phyloP scores from a whole-genome alignment of 306 rosid genomes.

The Phaseolus lunatus region DNA sequence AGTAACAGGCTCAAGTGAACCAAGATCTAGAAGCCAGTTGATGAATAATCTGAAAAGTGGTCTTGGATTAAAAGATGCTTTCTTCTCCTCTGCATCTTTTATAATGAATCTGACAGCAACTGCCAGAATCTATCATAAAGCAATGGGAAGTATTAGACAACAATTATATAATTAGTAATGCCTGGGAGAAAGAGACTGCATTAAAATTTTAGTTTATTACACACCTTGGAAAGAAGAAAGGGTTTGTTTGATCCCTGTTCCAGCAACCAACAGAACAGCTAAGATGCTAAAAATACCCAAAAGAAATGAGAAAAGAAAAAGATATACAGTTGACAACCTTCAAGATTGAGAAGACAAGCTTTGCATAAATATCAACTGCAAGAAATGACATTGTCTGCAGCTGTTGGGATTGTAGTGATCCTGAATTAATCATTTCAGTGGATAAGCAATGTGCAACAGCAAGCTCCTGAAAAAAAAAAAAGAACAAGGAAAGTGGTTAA shows the following conservation, averaged over 20 bases:
- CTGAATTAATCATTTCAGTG: conserved; percentile 73
- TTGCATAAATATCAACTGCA: conserved; percentile 86
- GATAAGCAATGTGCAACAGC: conserved; percentile 84
- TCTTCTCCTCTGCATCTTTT: conserved; percentile 93
- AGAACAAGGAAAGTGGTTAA: not conserved
- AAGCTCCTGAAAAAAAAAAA: conserved; percentile 61
- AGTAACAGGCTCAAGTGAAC: conserved; percentile 79
- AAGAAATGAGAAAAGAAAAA: not conserved
- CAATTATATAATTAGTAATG: conserved; percentile 15
- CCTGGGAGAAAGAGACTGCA: not conserved
- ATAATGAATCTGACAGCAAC: conserved; percentile 79
- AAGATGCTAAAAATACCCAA: conserved; percentile 19
- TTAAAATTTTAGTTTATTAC: conserved; percentile 27
- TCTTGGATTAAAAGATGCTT: conserved; percentile 80
- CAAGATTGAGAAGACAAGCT: conserved; percentile 79
- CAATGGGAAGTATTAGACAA: conserved; percentile 38
- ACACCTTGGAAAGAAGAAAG: conserved; percentile 79
- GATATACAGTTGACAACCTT: conserved; percentile 59
- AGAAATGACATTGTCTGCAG: conserved; percentile 74
- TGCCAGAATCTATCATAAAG: conserved; percentile 69
- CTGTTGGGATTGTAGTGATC: conserved; percentile 77
- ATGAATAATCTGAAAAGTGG: conserved; percentile 94
- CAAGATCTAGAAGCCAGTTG: conserved; percentile 90
- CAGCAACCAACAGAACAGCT: conserved; percentile 42
- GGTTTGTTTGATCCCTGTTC: conserved; percentile 82